Base-by-base conservation (phyloP, 371 early-diverging fungal species). In the Circinella minor region DNA sequence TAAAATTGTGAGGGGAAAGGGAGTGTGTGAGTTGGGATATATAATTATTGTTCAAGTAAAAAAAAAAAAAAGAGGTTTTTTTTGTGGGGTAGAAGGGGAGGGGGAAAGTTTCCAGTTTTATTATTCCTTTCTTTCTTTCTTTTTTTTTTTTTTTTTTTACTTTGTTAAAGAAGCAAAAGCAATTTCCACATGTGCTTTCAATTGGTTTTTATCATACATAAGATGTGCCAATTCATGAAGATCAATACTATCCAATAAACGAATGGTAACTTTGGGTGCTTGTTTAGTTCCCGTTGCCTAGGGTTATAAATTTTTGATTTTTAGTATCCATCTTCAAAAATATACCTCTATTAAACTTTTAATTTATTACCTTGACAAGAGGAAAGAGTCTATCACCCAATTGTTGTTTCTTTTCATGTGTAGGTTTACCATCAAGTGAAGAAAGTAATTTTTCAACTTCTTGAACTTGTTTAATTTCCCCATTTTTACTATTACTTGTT, bases 371-470 rank as follows among this genome's bases (percentile, higher is more conserved):
- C 79, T 85, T 85, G 14, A 85, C 82, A 43, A 75, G 67, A 17
- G 85, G 85, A 65, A 82, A 85, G 13, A 85, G 66, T 36, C 71
- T 63, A 61, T 82, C 85, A 49, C 85, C 85, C 27, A 85, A 66
- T 5, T 74, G 71, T 59, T 85, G 82, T 55, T 85, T 85, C 63
- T 78, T 68, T 66, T 82, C 78, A 55, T 75, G 74, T 20, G 72
- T 67, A 15, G 74, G 65, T 47, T 74, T 73, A 38, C 78, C 80
- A 48, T 78, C 74, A 55, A 83, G 68, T 4, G 81, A 77, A 37
- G 36, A 61, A 36, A 83, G 70, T 37, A 79, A 69, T 17, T 55
- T 61, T 27, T 73, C 68, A 18, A 77, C 66, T 14, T 78, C 75
- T 34, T 59, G 63, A 4, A 34, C 64, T 6, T 67, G 18, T 9